Evolutionary conservation across 805 yeast genomes (phyloP), one percentile per base, ranked within the genome.

Genomic region (Ogataea corticis): DNA sequence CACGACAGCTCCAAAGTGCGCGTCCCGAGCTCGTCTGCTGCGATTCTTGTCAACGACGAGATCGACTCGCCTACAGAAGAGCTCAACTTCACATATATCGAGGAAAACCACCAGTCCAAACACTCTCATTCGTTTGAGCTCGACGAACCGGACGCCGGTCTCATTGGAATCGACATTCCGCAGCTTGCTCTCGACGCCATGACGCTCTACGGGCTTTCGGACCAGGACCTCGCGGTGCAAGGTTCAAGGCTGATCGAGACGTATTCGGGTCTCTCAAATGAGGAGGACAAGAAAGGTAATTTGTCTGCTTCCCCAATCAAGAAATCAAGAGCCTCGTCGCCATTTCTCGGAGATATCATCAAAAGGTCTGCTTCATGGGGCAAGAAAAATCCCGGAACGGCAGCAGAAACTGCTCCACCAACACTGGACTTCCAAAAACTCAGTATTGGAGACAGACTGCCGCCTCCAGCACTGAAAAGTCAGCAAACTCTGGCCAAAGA

Each of bases 61-160:
- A 17, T 36, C 33, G 38, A 19, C 30, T 47, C 49, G 25, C 34
- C 41, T 2, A 33, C 41, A 7, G 52, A 49, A 6, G 51, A 45
- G n/a, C 33, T 44, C n/a, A 44, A 49, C 10, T 60, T 57, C 48
- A 54, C 58, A 1, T 57, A 56, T 33, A 51, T 58, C 16, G 59
- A 57, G 39, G 56, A 58, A 21, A 52, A 55, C 38, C 55, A 51
- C 27, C 55, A 48, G 33, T 29, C 40, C 10, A 47, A 47, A 21
- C 48, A 41, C 11, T 46, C 53, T 3, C 25, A 38, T 17, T 46
- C 53, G 10, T 46, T 43, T 27, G 53, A 46, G 21, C 17, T 28
- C 18, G 41, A 31, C 10, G 13, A 27, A 7, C 3, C 41, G 2
- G 45, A 40, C 7, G 11, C 43, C 2, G 51, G 42, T 4, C 31